Evolutionary conservation across 805 yeast genomes (phyloP), one percentile per base, ranked within the genome.

Genomic region (Saturnispora ahearnii): DNA sequence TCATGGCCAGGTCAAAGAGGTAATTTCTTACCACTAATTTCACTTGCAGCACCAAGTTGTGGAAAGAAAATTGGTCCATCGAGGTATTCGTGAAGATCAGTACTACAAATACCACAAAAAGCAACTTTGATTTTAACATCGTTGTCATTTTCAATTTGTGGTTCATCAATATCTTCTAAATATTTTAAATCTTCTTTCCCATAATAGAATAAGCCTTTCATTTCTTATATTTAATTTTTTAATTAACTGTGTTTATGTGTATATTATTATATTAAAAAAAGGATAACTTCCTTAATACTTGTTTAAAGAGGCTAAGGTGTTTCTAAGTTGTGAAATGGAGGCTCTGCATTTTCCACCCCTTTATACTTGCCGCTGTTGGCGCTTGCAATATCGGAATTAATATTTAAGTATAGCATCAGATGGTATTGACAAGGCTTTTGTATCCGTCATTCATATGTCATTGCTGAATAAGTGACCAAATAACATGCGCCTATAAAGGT

Each of bases 101-200:
- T 71, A 28, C 85, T 85, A 57, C 86, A 81, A 41, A 80, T 78
- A 6, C 86, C 86, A 57, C 84, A 78, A 59, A 69, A 77, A 3
- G 62, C 66, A 31, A 66, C 57, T 47, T 66, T 58, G 32, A 68
- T 50, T 34, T 62, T 60, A 28, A 67, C 63, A 49, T 65, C 69
- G 47, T 59, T 62, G 0, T 53, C 49, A 30, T 59, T 57, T 26
- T 49, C 50, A 38, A 63, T 57, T 26, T 54, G 47, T 5, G 67
- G 66, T 41, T 57, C 62, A 22, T 51, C 50, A 12, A 63, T 57
- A n/a, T 53, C 56, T 31, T 62, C 65, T 1, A 74, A 66, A 57
- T 62, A 76, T 48, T 73, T 68, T 30, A 76, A 58, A 55, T 74
- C 74, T 46, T 67, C 64, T 41, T 70, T 71, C 1, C 75, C 76